phyloP scores from a whole-genome alignment of 2,329 filamentous ascomycete genomes.

The Hyphodiscus sp. region DNA sequence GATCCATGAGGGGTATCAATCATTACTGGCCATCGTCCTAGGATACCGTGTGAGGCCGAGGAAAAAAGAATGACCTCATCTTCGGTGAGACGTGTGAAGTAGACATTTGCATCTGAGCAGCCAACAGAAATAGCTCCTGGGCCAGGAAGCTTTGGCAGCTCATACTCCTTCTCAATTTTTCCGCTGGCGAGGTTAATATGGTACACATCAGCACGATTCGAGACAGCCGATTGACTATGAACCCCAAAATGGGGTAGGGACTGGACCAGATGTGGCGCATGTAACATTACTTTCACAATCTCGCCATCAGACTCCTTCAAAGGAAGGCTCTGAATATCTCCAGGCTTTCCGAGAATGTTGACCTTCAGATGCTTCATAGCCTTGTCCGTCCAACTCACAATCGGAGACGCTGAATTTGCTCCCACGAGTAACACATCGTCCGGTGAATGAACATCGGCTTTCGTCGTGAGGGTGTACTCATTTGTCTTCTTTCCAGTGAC shows the following conservation, averaged over 20 bases:
- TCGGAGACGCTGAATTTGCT: slow-evolving; percentile 66
- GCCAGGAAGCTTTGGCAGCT: slow-evolving; percentile 64
- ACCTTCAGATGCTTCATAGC: slow-evolving; percentile 57
- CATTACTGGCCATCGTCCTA: slow-evolving; percentile 67
- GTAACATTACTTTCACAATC: slow-evolving; percentile 55
- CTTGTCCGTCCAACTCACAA: slow-evolving; percentile 69
- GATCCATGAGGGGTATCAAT: slow-evolving; percentile 34
- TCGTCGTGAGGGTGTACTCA: slow-evolving; percentile 66
- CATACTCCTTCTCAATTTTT: slow-evolving; percentile 70
- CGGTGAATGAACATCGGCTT: slow-evolving; percentile 60
- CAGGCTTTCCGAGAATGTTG: slow-evolving; percentile 58
- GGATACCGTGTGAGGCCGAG: slow-evolving; percentile 67
- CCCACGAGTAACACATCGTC: slow-evolving; percentile 69
- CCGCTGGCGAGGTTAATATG: slow-evolving; percentile 69
- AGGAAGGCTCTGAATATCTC: slow-evolving; percentile 47
- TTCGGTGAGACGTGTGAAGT: slow-evolving; percentile 76
- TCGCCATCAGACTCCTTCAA: slow-evolving; percentile 41
- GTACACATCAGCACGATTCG: slow-evolving; percentile 80
- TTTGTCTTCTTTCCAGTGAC: slow-evolving; percentile 65
- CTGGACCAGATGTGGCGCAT: slow-evolving; percentile 66
- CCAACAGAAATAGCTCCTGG: slow-evolving; percentile 73
- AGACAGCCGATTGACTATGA: slow-evolving; percentile 63
- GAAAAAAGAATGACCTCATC: slow-evolving; percentile 69
- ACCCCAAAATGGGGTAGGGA: slow-evolving; percentile 79
- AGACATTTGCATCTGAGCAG: slow-evolving; percentile 73